Base-by-base conservation (phyloP, 2,329 filamentous ascomycete species). In the Purpureocillium takamizusanense region DNA sequence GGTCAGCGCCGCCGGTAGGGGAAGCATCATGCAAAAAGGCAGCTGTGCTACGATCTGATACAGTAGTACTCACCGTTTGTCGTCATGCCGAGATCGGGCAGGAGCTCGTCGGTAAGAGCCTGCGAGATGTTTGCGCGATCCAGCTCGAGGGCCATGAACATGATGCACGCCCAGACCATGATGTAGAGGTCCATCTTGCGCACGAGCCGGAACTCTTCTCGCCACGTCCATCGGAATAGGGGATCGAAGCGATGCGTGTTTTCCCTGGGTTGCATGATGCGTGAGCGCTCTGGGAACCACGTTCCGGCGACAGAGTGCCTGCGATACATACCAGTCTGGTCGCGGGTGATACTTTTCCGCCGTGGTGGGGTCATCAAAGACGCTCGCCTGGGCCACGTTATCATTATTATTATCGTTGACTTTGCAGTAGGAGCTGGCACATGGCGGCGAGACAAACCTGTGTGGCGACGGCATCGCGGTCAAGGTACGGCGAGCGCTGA, bases 241-340 rank as follows among this genome's bases (percentile, higher is more conserved):
- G 66, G 66, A 39, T 74, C 67, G 42, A 72, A 74, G 0, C 67
- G 61, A 47, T 72, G 66, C 1, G 52, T 34, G 21, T 67, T 67
- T 35, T 67, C 62, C 60, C 61, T 54, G 13, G 28, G 12, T 13
- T 3, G 11, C 7, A 21, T 31, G 9, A 8, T 8, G 18, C 12
- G 2, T 10, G 14, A 3, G 9, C 13, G 7, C 35, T 38, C 21
- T 25, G n/a, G n/a, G n/a, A n/a, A 25, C 21, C 5, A 25, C 21
- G 5, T 25, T 25, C n/a, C n/a, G n/a, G n/a, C n/a, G n/a, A 25
- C 21, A 25, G 6, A 25, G 21, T 25, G 6, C 6, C 6, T 25
- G 21, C 6, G 10, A 25, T 10, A 10, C 21, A 25, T 32, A 50
- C 51, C 51, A 54, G 32, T 50, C 45, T 28, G 42, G 10, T 4